Evolutionary conservation across 805 yeast genomes (phyloP).

Genomic region (Ogataea ramenticola): DNA sequence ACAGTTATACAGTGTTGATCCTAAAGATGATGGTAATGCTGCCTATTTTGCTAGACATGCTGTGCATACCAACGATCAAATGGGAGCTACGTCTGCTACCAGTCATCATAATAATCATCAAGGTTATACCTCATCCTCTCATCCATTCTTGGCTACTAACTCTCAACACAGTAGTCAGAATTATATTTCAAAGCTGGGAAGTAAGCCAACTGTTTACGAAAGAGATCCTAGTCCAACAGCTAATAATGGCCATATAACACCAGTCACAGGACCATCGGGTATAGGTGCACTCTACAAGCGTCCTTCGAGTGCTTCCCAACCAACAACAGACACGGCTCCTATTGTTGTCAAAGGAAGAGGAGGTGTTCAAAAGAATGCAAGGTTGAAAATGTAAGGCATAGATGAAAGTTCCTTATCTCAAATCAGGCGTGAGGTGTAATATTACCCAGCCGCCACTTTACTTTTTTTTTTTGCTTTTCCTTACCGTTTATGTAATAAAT

Average conservation of each 20-base stretch:
- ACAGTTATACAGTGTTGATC: background rate
- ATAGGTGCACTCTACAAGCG: background rate
- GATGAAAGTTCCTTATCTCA: too few relatives aligned
- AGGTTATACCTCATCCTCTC: background rate
- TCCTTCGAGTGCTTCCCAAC: background rate
- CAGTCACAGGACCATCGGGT: background rate
- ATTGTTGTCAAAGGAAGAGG: conserved; percentile 18
- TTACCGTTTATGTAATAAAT: too few relatives aligned
- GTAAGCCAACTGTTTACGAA: background rate
- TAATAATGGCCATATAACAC: background rate
- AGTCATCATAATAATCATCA: too few relatives aligned
- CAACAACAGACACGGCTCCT: conserved; percentile 8
- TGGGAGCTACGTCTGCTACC: too few relatives aligned
- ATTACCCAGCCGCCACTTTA: too few relatives aligned
- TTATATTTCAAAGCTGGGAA: background rate
- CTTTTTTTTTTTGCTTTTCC: too few relatives aligned
- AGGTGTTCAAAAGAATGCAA: conserved; percentile 16
- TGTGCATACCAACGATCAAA: too few relatives aligned
- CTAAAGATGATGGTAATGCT: background rate
- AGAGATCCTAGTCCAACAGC: background rate
- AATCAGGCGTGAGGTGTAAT: too few relatives aligned
- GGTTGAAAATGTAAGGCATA: conserved; percentile 14
- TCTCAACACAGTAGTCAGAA: background rate
- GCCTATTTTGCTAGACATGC: background rate
- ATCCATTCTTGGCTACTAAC: background rate